phyloP scores from a whole-genome alignment of 257 asterid genomes.

The Echium plantagineum region DNA sequence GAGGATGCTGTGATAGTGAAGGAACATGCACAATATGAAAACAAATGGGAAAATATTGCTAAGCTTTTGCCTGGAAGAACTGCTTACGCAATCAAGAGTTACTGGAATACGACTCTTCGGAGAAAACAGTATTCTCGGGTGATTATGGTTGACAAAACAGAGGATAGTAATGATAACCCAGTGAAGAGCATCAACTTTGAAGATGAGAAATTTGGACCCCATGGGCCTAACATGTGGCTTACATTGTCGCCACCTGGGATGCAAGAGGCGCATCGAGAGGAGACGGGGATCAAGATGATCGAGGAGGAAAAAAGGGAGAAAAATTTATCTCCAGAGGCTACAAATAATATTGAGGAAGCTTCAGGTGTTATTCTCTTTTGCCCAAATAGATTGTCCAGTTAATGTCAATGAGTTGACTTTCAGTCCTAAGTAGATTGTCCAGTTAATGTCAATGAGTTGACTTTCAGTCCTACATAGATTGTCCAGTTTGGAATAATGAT shows the following conservation, averaged over 20 bases:
- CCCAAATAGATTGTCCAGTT: no score
- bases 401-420: no score
- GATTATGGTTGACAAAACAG: background rate
- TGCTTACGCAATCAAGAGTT: constrained; percentile 53
- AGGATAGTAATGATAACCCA: constrained; percentile 28
- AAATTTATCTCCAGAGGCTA: constrained; percentile 11
- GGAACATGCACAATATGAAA: constrained; percentile 48
- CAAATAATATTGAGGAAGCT: constrained; percentile 20
- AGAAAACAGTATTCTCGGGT: constrained; percentile 16
- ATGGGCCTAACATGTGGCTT: constrained; percentile 28
- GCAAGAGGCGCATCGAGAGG: constrained; percentile 8
- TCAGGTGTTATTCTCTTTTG: no score
- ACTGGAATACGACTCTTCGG: constrained; percentile 52
- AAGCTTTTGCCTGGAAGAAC: constrained; percentile 51
- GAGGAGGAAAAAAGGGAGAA: constrained; percentile 3
- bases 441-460: no score
- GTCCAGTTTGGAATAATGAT: no score
- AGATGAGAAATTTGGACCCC: background rate
- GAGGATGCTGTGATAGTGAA: constrained; percentile 38
- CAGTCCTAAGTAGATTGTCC: no score
- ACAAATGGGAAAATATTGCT: constrained; percentile 55
- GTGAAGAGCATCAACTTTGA: no score
- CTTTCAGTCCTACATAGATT: no score
- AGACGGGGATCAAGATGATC: background rate
- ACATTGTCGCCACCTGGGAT: constrained; percentile 37